Conservation (phyloP, 768 basidiomycete species). For the Phaeolepiota aurea region DNA sequence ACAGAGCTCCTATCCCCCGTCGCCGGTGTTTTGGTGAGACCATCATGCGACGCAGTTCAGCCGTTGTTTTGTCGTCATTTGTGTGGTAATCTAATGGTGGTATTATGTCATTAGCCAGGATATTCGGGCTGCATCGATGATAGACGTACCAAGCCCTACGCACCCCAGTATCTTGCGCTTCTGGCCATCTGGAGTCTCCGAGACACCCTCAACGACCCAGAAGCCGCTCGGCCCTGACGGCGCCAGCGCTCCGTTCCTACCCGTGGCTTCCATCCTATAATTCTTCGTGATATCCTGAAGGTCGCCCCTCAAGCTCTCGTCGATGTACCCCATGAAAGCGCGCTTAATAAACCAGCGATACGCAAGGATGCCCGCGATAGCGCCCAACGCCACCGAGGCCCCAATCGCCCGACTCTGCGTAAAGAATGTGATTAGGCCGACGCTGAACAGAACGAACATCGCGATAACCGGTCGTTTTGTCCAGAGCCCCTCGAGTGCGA, state of each 20-base stretch:
- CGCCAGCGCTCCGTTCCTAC: background rate
- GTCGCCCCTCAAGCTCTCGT: conserved; percentile 9
- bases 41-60: conserved; percentile 14
- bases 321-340: conserved; percentile 5
- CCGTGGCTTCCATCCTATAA: conserved; percentile 5
- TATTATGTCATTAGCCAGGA: background rate
- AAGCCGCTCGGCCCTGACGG: conserved; percentile 5
- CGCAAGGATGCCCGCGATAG: conserved; percentile 2
- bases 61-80: conserved; percentile 6
- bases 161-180: conserved; percentile 8
- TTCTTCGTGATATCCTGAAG: conserved; percentile 10
- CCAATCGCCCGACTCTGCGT: conserved; percentile 1
- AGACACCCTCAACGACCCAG: conserved; percentile 12
- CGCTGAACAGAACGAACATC: conserved; percentile 4
- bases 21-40: conserved; percentile 13
- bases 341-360: conserved; percentile 7
- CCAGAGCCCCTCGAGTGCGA: conserved; percentile 1
- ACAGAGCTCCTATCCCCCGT: conserved; percentile 10
- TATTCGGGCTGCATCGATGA: background rate
- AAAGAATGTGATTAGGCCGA: background rate
- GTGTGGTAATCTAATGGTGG: conserved; percentile 4
- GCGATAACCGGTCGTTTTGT: conserved; percentile 3
- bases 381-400: background rate
- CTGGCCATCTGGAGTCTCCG: background rate
- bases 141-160: conserved; percentile 10